Conservation (phyloP, 306 rosid genomes). For the Dryas octopetala region DNA sequence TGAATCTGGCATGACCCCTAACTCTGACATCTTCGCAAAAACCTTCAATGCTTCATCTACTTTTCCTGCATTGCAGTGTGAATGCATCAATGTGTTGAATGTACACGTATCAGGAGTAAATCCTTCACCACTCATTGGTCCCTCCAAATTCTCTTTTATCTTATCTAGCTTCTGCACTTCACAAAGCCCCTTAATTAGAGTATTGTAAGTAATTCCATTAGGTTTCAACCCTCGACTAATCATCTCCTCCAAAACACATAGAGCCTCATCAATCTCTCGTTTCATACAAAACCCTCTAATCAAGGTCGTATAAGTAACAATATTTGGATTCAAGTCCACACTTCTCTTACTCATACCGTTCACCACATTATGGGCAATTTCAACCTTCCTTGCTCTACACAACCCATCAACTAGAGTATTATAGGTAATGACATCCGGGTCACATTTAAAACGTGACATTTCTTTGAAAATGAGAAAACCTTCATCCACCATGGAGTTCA, state of each 20-base stretch:
- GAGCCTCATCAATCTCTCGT: conserved; percentile 59
- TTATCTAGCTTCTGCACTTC: conserved; percentile 40
- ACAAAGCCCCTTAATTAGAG: conserved; percentile 71
- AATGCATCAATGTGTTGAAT: conserved; percentile 65
- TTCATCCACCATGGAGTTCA: conserved; percentile 67
- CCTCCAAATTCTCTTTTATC: conserved; percentile 56
- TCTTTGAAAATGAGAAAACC: conserved; percentile 65
- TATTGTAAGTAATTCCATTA: conserved; percentile 63
- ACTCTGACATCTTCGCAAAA: conserved; percentile 56
- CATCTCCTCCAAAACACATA: conserved; percentile 74
- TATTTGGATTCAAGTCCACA: conserved; percentile 60
- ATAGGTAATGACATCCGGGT: conserved; percentile 70
- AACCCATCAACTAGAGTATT: conserved; percentile 85
- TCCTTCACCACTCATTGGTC: conserved; percentile 33
- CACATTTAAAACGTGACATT: conserved; percentile 49
- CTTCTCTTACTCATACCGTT: conserved; percentile 68
- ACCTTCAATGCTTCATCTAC: conserved; percentile 64
- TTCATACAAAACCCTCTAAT: conserved; percentile 74
- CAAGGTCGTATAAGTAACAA: conserved; percentile 80
- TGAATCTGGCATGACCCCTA: conserved; percentile 60
- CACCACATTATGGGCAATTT: conserved; percentile 58
- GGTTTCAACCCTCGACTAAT: conserved; percentile 51
- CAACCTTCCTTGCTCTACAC: conserved; percentile 73
- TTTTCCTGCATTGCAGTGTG: conserved; percentile 61
- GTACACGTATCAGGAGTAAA: conserved; percentile 70